Percentiles rank a stretch among this genome's conserved stretches.
Evolutionary conservation across 306 rosid genomes (phyloP).

Genomic region (barrel medic (Medicago truncatula)): MtrunA17r5.0-ANR NC_053044.1:51076001-51076500

Average conservation of each 20-base stretch:
- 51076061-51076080: slow-evolving; percentile 99
- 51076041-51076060: slow-evolving; percentile 97
- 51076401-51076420: slow-evolving; percentile 71
- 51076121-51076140: slow-evolving; percentile 99
- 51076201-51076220: slow-evolving; percentile 11
- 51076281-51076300: slow-evolving; percentile 70
- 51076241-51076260: slow-evolving; percentile 98
- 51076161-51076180: background rate
- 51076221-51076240: slow-evolving; percentile 72
- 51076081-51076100: slow-evolving; percentile 98
- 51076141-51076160: slow-evolving; percentile 48
- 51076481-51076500: slow-evolving; percentile 99
- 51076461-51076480: slow-evolving; percentile 99
- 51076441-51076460: slow-evolving; percentile 94
- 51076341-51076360: slow-evolving; percentile 9
- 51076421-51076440: slow-evolving; percentile 99
- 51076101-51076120: slow-evolving; percentile 99
- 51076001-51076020: slow-evolving; percentile 23
- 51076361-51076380: slow-evolving; percentile 13
- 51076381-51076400: slow-evolving; percentile 39
- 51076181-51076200: slow-evolving; percentile 36
- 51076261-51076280: slow-evolving; percentile 96
- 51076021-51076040: slow-evolving; percentile 34
- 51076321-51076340: slow-evolving; percentile 1
- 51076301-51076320: slow-evolving; percentile 34